phyloP scores from a whole-genome alignment of 2,329 filamentous ascomycete species.

The Seiridium unicorne region DNA sequence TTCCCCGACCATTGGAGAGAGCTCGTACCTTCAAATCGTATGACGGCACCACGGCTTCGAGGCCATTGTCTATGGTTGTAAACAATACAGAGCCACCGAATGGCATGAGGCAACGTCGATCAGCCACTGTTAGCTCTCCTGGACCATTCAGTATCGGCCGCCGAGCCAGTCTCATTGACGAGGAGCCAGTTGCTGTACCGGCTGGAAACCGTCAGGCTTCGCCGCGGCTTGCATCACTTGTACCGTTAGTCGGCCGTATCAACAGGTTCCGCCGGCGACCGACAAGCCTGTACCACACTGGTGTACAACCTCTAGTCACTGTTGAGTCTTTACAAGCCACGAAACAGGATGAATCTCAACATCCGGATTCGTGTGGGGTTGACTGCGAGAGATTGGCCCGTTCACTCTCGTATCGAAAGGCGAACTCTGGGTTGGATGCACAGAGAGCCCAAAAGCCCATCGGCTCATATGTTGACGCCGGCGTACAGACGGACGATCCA shows the following conservation, averaged over 20 bases:
- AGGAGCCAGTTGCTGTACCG: neutral
- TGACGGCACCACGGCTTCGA: slow-evolving; percentile 2
- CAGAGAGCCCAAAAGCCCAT: slow-evolving; percentile 1
- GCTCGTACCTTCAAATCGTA: slow-evolving; percentile 17
- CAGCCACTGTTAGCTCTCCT: slow-evolving; percentile 2
- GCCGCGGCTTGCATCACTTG: slow-evolving; percentile 8
- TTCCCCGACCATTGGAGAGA: slow-evolving; percentile 15
- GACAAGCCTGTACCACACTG: neutral
- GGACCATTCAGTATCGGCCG: neutral
- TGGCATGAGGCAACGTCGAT: slow-evolving; percentile 3
- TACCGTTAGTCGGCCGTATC: slow-evolving; percentile 15
- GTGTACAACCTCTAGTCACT: neutral
- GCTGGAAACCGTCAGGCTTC: neutral
- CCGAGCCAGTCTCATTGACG: neutral
- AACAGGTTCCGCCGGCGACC: neutral
- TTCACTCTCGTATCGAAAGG: neutral
- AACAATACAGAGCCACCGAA: neutral
- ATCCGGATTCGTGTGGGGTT: neutral
- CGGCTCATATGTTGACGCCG: slow-evolving; percentile 21
- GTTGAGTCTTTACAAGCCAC: neutral
- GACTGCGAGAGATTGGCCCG: neutral
- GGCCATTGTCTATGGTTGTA: slow-evolving; percentile 6
- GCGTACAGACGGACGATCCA: slow-evolving; percentile 24
- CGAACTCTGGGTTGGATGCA: neutral
- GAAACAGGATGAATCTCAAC: neutral